Evolutionary conservation across 306 rosid genomes (phyloP).

Genomic region (Inga oerstediana): DNA sequence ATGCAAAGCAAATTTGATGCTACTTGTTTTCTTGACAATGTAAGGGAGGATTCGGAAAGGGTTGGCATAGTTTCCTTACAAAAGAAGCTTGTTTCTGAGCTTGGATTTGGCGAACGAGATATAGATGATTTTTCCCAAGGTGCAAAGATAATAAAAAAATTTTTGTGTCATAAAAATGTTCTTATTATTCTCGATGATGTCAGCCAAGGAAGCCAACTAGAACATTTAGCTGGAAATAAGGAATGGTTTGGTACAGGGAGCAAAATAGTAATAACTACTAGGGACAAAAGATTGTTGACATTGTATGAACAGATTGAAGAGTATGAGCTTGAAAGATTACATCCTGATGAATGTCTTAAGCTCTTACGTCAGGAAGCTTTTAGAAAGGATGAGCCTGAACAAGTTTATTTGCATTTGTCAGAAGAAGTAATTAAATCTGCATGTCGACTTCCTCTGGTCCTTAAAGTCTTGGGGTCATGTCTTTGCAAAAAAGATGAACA

Average conservation of each 20-base stretch:
- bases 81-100: neutral
- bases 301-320: neutral
- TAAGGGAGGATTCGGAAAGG: neutral
- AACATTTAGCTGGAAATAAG: no score
- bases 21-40: neutral
- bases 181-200: neutral
- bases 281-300: neutral
- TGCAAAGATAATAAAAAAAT: neutral
- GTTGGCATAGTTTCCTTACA: neutral
- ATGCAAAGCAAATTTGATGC: neutral
- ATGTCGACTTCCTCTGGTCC: neutral
- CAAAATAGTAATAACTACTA: neutral
- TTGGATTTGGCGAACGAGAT: neutral
- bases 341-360: neutral
- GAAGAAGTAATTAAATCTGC: neutral
- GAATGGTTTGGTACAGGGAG: neutral
- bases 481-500: neutral
- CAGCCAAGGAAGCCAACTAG: neutral
- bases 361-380: neutral
- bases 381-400: neutral
- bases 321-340: neutral
- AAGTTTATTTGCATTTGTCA: neutral
- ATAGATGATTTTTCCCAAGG: neutral
- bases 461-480: neutral
- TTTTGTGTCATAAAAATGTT: neutral